phyloP scores from a whole-genome alignment of 2,329 filamentous ascomycete species.

The Aspergillus tanneri region DNA sequence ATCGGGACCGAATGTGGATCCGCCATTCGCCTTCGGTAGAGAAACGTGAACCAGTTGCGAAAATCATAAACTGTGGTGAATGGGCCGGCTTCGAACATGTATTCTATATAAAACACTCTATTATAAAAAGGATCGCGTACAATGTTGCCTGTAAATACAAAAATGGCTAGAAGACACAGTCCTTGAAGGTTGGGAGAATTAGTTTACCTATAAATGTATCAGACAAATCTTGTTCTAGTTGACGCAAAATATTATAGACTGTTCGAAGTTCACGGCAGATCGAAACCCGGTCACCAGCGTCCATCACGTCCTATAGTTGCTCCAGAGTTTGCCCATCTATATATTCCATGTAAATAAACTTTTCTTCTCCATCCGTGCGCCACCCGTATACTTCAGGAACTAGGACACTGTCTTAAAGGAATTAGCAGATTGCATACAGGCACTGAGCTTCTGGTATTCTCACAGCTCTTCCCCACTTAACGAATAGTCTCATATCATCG shows the following conservation, averaged over 20 bases:
- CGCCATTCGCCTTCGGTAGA: constrained; percentile 21
- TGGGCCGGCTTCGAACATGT: constrained; percentile 27
- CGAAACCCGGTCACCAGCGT: constrained; percentile 8
- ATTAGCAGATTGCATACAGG: constrained; percentile 29
- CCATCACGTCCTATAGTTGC: constrained; percentile 26
- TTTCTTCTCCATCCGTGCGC: constrained; percentile 25
- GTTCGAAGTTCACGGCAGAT: constrained; percentile 22
- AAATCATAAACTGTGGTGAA: constrained; percentile 31
- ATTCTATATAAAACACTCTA: constrained; percentile 19
- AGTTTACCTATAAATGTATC: constrained; percentile 29
- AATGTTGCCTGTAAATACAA: constrained; percentile 19
- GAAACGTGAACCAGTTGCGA: constrained; percentile 34
- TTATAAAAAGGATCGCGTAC: constrained; percentile 21
- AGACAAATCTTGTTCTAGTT: constrained; percentile 26
- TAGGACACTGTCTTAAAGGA: constrained; percentile 27
- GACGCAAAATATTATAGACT: constrained; percentile 21
- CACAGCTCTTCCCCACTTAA: constrained; percentile 33
- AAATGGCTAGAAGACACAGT: not conserved
- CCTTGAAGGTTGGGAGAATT: not conserved
- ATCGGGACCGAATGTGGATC: constrained; percentile 27
- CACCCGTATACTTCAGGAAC: constrained; percentile 42
- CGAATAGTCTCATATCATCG: constrained; percentile 30
- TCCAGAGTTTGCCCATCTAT: constrained; percentile 29
- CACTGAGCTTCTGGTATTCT: constrained; percentile 31
- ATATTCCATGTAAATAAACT: constrained; percentile 37